phyloP scores from a whole-genome alignment of 352 stramenopile genomes.

The Blastocystis sp. region DNA sequence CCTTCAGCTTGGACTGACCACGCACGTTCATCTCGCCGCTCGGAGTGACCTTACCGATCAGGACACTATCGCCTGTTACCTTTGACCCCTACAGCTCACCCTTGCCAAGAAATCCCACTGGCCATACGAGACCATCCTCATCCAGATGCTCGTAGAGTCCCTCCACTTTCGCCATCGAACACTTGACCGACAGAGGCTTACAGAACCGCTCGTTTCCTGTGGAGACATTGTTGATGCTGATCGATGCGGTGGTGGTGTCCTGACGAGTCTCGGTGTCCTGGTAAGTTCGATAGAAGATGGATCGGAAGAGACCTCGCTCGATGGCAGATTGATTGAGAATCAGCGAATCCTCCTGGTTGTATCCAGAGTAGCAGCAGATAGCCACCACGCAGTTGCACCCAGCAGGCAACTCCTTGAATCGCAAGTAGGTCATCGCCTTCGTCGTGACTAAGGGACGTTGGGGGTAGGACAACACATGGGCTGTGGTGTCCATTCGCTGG shows the following conservation, averaged over 20 bases:
- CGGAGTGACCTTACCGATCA: conserved; percentile 97
- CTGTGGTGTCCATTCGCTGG: conserved; percentile 98
- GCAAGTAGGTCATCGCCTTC: conserved; percentile 95
- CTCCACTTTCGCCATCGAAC: conserved; percentile 83
- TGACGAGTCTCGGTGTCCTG: conserved; percentile 82
- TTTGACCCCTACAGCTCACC: conserved; percentile 75
- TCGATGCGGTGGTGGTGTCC: background rate
- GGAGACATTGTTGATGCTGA: background rate
- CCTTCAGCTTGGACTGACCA: conserved; percentile 79
- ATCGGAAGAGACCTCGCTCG: conserved; percentile 96
- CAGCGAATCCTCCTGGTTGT: conserved; percentile 98
- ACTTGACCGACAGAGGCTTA: conserved; percentile 20
- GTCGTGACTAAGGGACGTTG: conserved; percentile 98
- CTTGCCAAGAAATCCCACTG: conserved; percentile 62
- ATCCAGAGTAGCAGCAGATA: conserved; percentile 87
- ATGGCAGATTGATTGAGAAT: conserved; percentile 99
- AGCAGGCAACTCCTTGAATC: conserved; percentile 93
- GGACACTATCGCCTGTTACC: conserved; percentile 93
- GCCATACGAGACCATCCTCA: conserved; percentile 89
- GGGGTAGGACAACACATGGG: conserved; percentile 97
- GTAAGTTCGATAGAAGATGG: conserved; percentile 97
- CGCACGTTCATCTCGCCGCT: conserved; percentile 69
- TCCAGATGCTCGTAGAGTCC: conserved; percentile 97
- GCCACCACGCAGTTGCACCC: conserved; percentile 86
- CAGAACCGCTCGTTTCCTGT: conserved; percentile 55